Conservation (phyloP, 2,329 filamentous ascomycete species). For the Aureobasidium sp. region DNA sequence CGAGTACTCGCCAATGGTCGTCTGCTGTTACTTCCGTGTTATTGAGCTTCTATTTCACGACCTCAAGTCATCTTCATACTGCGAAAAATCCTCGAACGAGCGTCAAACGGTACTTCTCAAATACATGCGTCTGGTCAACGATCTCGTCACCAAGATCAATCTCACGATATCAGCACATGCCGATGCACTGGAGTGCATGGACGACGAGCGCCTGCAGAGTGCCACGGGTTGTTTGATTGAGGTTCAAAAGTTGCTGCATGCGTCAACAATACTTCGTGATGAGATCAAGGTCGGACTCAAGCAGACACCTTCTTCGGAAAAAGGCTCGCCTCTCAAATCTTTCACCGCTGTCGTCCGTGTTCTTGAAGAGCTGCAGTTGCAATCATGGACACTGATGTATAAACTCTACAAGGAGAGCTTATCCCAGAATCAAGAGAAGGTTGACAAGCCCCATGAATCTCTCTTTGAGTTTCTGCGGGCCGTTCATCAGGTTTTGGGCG, state of each 20-base stretch:
- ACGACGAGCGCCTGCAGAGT: slow-evolving; percentile 67
- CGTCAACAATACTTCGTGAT: slow-evolving; percentile 76
- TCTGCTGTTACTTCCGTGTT: slow-evolving; percentile 78
- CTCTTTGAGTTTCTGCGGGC: slow-evolving; percentile 72
- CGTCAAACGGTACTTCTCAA: slow-evolving; percentile 66
- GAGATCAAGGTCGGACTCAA: slow-evolving; percentile 71
- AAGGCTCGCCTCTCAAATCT: slow-evolving; percentile 27
- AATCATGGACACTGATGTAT: slow-evolving; percentile 84
- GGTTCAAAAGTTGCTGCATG: slow-evolving; percentile 68
- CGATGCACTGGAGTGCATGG: slow-evolving; percentile 73
- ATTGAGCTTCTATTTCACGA: slow-evolving; percentile 76
- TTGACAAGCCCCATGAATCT: slow-evolving; percentile 59
- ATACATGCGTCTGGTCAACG: slow-evolving; percentile 72
- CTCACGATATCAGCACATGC: slow-evolving; percentile 56
- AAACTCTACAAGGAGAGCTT: slow-evolving; percentile 69
- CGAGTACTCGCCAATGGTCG: slow-evolving; percentile 76
- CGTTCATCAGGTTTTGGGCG: slow-evolving; percentile 75
- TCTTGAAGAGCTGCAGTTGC: slow-evolving; percentile 78
- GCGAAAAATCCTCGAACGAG: slow-evolving; percentile 51
- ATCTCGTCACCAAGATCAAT: slow-evolving; percentile 66
- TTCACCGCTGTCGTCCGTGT: slow-evolving; percentile 30
- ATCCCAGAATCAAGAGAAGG: slow-evolving; percentile 56
- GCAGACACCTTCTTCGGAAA: slow-evolving; percentile 53
- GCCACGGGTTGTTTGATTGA: slow-evolving; percentile 66
- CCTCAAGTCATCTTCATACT: slow-evolving; percentile 53